These are phyloP conservation scores for Cordia subcordata DNA, from an alignment of 257 asterid genomes.

Conservation along the genomic window DNA sequence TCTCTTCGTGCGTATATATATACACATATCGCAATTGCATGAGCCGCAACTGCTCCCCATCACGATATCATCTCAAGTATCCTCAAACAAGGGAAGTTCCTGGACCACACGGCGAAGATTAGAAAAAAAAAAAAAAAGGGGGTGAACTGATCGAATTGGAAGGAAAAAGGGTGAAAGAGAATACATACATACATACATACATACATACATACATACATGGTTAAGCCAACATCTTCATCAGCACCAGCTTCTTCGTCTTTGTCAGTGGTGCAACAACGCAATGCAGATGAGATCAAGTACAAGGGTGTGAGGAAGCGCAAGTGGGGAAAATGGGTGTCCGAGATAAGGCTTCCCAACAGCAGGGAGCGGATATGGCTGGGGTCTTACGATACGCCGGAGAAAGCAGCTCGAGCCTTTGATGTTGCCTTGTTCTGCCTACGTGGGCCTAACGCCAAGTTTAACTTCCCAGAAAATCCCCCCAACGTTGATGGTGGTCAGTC, in stretches of 20 bases:
- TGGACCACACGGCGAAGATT: neutral
- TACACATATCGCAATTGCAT: neutral
- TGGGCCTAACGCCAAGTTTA: constrained; percentile 42
- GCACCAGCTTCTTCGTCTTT: constrained; percentile 5
- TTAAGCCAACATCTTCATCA: neutral
- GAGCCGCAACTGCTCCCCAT: neutral
- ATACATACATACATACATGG: constrained; percentile 5
- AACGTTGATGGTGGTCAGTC: constrained; percentile 24
- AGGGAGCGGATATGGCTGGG: constrained; percentile 73
- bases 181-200: too few species aligned
- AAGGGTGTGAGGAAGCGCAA: constrained; percentile 56
- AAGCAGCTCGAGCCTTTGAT: constrained; percentile 64
- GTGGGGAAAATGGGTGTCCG: constrained; percentile 73
- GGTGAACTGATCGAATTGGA: too few species aligned
- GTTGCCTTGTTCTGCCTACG: constrained; percentile 60
- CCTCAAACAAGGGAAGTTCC: too few species aligned
- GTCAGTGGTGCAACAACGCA: neutral
- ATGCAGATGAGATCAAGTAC: constrained; percentile 31
- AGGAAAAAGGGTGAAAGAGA: too few species aligned
- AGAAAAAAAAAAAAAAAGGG: too few species aligned
- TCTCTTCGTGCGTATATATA: neutral
- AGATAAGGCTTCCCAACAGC: constrained; percentile 60
- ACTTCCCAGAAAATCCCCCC: constrained; percentile 44
- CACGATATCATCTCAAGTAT: neutral
- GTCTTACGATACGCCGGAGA: constrained; percentile 52